These are phyloP conservation scores for Corymbia calophylla DNA, from an alignment of 441 rosid genomes.

Conservation along the genomic window DNA sequence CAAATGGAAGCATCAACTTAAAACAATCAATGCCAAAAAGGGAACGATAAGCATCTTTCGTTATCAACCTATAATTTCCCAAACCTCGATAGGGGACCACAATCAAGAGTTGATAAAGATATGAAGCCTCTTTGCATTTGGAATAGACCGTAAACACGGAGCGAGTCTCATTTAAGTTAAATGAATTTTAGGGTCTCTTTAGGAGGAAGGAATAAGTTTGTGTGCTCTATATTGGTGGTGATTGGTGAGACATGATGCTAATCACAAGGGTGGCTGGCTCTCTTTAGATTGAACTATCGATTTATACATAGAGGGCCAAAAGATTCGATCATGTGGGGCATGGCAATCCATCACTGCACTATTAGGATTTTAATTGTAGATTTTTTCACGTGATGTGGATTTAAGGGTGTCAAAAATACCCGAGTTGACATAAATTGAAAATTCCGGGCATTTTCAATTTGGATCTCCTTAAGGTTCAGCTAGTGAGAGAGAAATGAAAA, in stretches of 20 bases:
- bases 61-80: neutral
- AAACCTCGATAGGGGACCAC: neutral
- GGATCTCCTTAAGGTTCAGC: too few relatives aligned
- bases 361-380: neutral
- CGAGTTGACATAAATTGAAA: too few relatives aligned
- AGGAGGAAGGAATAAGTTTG: too few relatives aligned
- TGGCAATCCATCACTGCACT: neutral
- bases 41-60: neutral
- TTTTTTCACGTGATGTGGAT: too few relatives aligned
- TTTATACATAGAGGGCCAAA: neutral
- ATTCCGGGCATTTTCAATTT: too few relatives aligned
- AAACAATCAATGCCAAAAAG: too few relatives aligned
- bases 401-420: too few relatives aligned
- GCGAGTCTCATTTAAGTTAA: neutral
- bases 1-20: neutral
- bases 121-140: neutral
- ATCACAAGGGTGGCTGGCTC: neutral
- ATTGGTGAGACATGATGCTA: neutral
- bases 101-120: neutral
- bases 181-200: neutral
- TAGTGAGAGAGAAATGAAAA: too few relatives aligned
- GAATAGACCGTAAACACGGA: neutral
- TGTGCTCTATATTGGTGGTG: too few relatives aligned
- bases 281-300: neutral
- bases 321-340: neutral